A percentile compares a stretch with the other conserved stretches of the same genome.
Evolutionary conservation across 163 green algal species (phyloP).

Genomic region (Scenedesmus sp.): DNA sequence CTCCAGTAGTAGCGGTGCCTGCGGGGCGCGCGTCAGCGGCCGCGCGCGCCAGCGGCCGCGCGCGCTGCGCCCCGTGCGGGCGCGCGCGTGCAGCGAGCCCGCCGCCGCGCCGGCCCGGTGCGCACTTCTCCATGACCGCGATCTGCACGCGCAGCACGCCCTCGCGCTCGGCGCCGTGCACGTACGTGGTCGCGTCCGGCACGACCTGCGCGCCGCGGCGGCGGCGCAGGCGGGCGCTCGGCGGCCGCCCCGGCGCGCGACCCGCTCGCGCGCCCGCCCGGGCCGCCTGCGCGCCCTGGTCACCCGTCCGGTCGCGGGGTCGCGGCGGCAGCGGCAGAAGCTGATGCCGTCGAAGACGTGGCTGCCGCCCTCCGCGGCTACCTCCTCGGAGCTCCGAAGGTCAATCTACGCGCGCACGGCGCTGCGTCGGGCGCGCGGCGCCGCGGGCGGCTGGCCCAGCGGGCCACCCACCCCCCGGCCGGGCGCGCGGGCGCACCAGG

Average conservation of each 20-base stretch:
- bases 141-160: constrained; percentile 31
- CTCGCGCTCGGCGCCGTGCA: not conserved
- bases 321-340: constrained; percentile 30
- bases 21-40: no score
- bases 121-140: constrained; percentile 41
- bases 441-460: no score
- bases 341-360: constrained; percentile 17
- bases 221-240: not conserved
- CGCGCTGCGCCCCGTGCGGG: no score
- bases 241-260: not conserved
- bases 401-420: no score
- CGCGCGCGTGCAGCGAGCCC: no score
- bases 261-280: not conserved
- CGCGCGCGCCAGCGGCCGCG: no score
- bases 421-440: no score
- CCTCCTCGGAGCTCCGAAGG: constrained; percentile 22
- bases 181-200: constrained; percentile 26
- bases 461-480: no score
- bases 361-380: constrained; percentile 11
- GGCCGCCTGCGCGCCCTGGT: not conserved
- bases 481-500: constrained; percentile 1
- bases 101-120: not conserved
- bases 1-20: constrained; percentile 35
- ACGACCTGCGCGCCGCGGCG: constrained; percentile 13
- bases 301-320: constrained; percentile 30